Conservation (phyloP, 2,329 filamentous ascomycete genomes). For the Stachybotrys echinatus region DNA sequence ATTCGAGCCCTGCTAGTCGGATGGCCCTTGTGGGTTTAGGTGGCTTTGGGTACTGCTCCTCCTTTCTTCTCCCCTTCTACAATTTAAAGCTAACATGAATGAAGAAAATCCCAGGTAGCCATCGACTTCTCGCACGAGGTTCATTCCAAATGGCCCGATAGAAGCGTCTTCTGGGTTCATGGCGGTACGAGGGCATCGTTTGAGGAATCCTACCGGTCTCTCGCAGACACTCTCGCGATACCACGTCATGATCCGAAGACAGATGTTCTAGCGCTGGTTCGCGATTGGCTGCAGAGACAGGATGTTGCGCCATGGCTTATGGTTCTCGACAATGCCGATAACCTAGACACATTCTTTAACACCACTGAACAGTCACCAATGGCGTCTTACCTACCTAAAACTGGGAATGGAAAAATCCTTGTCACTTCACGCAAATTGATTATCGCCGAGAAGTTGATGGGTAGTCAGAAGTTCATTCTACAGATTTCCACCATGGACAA, state of each 20-base stretch:
- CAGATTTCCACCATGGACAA: constrained; percentile 3
- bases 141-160: constrained; percentile 1
- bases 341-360: constrained; percentile 6
- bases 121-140: constrained; percentile 8
- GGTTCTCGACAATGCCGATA: constrained; percentile 13
- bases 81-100: constrained; percentile 1
- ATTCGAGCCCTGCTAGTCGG: background rate
- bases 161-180: constrained; percentile 10
- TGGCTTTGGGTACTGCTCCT: constrained; percentile 8
- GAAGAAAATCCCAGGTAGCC: constrained; percentile 10
- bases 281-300: constrained; percentile 10
- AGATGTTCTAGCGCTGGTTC: constrained; percentile 8
- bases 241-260: constrained; percentile 4
- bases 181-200: constrained; percentile 5
- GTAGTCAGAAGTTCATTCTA: constrained; percentile 4
- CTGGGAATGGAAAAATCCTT: constrained; percentile 8
- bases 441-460: constrained; percentile 8
- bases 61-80: background rate
- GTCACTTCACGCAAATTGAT: constrained; percentile 10
- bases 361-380: constrained; percentile 1
- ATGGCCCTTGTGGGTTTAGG: constrained; percentile 9
- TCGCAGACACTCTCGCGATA: constrained; percentile 6
- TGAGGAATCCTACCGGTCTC: constrained; percentile 6
- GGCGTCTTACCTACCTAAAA: constrained; percentile 11
- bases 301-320: constrained; percentile 11